Conservation (phyloP, 305 asterid genomes). For the Fraxinus ornus region DNA sequence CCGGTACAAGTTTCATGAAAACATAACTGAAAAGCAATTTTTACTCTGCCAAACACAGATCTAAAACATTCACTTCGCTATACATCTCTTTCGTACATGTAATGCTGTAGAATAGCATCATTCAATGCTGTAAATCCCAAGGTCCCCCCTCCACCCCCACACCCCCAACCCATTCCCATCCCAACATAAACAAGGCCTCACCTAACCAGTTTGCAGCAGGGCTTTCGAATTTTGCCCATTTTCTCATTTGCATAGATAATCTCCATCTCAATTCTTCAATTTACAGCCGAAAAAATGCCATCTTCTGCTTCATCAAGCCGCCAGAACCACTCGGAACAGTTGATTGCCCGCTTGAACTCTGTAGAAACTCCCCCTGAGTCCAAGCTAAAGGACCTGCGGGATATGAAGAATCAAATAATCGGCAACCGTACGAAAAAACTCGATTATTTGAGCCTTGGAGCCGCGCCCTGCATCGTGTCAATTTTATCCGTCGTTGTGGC, state of each 20-base stretch:
- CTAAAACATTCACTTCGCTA: too few relatives aligned
- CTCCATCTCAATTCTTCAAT: not conserved
- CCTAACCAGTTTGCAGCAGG: not conserved
- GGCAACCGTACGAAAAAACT: constrained; percentile 90
- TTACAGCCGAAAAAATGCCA: constrained; percentile 46
- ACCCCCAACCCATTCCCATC: not conserved
- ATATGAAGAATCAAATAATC: constrained; percentile 84
- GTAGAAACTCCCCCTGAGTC: constrained; percentile 37
- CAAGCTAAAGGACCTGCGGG: constrained; percentile 72
- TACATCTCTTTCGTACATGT: not conserved
- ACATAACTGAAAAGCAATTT: not conserved
- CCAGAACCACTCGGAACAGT: constrained; percentile 60
- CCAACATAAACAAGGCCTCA: not conserved
- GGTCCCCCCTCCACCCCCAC: not conserved
- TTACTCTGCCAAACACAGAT: not conserved
- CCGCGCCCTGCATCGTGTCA: constrained; percentile 68
- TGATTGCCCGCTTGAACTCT: constrained; percentile 58
- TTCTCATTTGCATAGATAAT: not conserved
- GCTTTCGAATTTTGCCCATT: not conserved
- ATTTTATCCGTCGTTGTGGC: constrained; percentile 47
- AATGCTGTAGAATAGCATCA: not conserved
- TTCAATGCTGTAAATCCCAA: not conserved
- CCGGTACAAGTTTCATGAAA: not conserved
- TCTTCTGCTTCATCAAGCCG: constrained; percentile 52
- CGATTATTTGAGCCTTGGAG: constrained; percentile 75